Percentiles rank a stretch among this genome's conserved stretches.
phyloP scores from a whole-genome alignment of 2,329 filamentous ascomycete genomes.

The Cladobotryum mycophilum region DNA sequence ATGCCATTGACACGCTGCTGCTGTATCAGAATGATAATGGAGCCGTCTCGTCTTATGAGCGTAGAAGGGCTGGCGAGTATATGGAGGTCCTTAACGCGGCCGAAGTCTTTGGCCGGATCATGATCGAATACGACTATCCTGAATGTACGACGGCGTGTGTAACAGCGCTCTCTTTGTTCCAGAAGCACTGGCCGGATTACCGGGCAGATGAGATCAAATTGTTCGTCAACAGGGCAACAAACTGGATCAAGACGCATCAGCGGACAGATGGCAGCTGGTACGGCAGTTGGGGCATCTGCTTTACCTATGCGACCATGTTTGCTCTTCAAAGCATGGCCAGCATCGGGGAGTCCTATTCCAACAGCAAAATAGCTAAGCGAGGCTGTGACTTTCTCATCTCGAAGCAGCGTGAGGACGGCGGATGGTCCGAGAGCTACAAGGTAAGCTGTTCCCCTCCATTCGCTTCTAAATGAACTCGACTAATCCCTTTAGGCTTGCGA shows the following conservation, averaged over 20 bases:
- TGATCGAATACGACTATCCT: conserved; percentile 98
- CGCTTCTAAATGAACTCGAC: background rate
- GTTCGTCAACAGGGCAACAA: conserved; percentile 67
- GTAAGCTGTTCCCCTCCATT: conserved; percentile 31
- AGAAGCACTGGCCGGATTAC: conserved; percentile 74
- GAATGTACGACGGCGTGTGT: conserved; percentile 96
- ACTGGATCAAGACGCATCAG: conserved; percentile 78
- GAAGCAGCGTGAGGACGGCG: conserved; percentile 81
- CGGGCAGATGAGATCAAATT: conserved; percentile 64
- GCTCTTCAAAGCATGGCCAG: conserved; percentile 79
- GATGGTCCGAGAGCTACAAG: conserved; percentile 93
- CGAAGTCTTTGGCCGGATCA: conserved; percentile 93
- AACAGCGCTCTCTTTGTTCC: conserved; percentile 78
- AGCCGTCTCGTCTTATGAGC: conserved; percentile 87
- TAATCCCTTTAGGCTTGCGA: conserved; percentile 60
- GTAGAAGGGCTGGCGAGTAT: conserved; percentile 66
- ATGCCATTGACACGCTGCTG: conserved; percentile 84
- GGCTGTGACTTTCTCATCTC: conserved; percentile 83
- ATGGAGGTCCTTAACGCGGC: conserved; percentile 89
- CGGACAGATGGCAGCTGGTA: conserved; percentile 89
- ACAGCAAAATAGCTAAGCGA: conserved; percentile 60
- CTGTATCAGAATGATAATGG: conserved; percentile 85
- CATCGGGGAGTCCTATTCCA: conserved; percentile 75
- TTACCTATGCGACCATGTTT: conserved; percentile 96
- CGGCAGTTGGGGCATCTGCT: conserved; percentile 96